Conservation (phyloP, 139 green algal species). For the Haematococcus lacustris region DNA sequence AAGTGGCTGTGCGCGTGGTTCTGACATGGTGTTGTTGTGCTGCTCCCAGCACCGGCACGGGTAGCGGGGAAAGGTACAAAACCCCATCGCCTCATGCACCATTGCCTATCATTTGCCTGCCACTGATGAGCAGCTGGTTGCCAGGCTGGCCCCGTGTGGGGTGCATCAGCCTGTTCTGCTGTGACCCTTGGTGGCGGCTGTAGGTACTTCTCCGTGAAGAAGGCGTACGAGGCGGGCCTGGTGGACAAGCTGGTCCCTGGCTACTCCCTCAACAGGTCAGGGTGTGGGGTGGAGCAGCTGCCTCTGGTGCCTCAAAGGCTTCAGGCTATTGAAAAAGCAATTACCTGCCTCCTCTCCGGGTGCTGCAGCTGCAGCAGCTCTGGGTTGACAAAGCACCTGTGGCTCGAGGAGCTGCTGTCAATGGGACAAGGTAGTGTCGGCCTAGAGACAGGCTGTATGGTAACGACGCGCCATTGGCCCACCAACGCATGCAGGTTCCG, state of each 20-base stretch:
- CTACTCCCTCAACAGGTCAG: constrained; percentile 40
- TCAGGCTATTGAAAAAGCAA: not conserved
- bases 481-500: constrained; percentile 47
- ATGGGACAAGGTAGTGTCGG: not conserved
- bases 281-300: not conserved
- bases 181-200: too few relatives aligned
- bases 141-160: too few relatives aligned
- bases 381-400: not conserved
- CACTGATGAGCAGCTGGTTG: too few relatives aligned
- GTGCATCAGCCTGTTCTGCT: too few relatives aligned
- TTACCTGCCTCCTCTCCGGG: not conserved
- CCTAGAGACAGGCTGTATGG: not conserved
- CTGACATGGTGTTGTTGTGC: too few relatives aligned
- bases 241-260: constrained; percentile 59
- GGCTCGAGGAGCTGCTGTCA: not conserved
- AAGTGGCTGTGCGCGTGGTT: too few relatives aligned
- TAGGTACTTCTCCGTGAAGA: constrained; percentile 47
- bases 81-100: too few relatives aligned
- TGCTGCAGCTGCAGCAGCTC: not conserved
- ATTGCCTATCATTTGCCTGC: too few relatives aligned
- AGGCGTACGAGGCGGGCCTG: constrained; percentile 53
- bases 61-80: too few relatives aligned
- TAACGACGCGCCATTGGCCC: not conserved
- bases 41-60: too few relatives aligned
- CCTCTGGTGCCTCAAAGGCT: not conserved